Conservation (phyloP, 768 basidiomycete genomes). For the Coprinellus aureogranulatus region DNA sequence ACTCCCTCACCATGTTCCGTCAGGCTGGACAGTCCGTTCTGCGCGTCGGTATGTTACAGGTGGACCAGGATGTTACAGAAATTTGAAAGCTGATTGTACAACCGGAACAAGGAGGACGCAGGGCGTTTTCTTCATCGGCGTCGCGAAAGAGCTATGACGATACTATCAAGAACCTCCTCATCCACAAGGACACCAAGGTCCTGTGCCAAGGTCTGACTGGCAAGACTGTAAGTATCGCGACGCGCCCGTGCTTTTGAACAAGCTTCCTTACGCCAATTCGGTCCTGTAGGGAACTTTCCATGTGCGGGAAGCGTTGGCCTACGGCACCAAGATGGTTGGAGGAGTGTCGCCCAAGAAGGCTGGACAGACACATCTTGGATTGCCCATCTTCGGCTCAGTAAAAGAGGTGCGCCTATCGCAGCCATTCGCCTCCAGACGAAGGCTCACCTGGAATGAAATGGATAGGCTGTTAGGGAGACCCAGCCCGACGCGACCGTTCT, state of each 20-base stretch:
- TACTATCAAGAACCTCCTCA: constrained; percentile 86
- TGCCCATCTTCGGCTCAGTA: constrained; percentile 92
- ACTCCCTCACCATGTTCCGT: constrained; percentile 49
- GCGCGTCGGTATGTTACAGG: constrained; percentile 43
- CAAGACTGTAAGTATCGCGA: constrained; percentile 72
- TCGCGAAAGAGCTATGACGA: constrained; percentile 78
- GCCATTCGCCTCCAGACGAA: background rate
- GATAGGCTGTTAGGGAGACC: constrained; percentile 80
- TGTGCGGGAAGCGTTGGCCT: constrained; percentile 86
- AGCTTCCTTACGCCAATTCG: background rate
- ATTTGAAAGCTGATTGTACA: background rate
- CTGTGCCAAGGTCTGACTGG: constrained; percentile 90
- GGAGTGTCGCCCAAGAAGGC: constrained; percentile 97
- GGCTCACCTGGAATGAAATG: constrained; percentile 1
- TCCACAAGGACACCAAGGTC: constrained; percentile 94
- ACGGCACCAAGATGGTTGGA: constrained; percentile 96
- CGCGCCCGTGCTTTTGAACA: background rate
- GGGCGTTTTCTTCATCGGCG: constrained; percentile 79
- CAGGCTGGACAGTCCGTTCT: constrained; percentile 58
- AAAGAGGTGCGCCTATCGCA: constrained; percentile 61
- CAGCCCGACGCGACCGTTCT: constrained; percentile 92
- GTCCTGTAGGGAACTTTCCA: constrained; percentile 87
- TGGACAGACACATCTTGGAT: constrained; percentile 89
- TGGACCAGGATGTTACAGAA: background rate
- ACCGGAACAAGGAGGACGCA: constrained; percentile 51